Conservation (phyloP, 495 filamentous ascomycete genomes). For the Rusavskia elegans region DNA sequence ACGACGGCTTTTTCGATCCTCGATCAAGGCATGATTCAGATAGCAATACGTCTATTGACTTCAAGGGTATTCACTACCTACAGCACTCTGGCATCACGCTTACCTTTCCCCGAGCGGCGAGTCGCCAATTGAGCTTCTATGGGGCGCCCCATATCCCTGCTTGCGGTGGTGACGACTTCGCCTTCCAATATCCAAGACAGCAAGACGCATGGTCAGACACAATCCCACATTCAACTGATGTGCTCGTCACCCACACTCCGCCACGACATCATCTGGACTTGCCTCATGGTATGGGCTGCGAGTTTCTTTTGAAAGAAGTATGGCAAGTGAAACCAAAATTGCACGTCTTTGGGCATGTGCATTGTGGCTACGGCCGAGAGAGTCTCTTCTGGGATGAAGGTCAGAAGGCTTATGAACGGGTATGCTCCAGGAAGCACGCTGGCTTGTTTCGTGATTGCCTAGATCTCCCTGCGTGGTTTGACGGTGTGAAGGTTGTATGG, state of each 20-base stretch:
- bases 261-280: conserved; percentile 62
- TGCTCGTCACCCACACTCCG: conserved; percentile 71
- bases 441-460: conserved; percentile 38
- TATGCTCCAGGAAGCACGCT: conserved; percentile 32
- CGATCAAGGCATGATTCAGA: conserved; percentile 29
- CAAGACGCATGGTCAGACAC: conserved; percentile 47
- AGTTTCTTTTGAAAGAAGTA: conserved; percentile 54
- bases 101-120: conserved; percentile 19
- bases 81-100: conserved; percentile 42
- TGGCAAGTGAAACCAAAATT: conserved; percentile 66
- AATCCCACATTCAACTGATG: conserved; percentile 59
- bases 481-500: conserved; percentile 39
- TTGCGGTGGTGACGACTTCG: conserved; percentile 43
- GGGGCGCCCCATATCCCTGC: conserved; percentile 49
- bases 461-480: conserved; percentile 40
- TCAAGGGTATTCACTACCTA: conserved; percentile 45
- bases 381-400: conserved; percentile 64
- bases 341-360: conserved; percentile 85
- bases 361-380: conserved; percentile 47
- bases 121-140: conserved; percentile 36
- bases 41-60: conserved; percentile 31
- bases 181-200: conserved; percentile 47
- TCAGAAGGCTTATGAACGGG: conserved; percentile 52
- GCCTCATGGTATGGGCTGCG: conserved; percentile 48
- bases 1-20: conserved; percentile 68